These are phyloP conservation scores for Aspergillus diversus DNA, from an alignment of 495 filamentous ascomycete genomes.

Conservation along the genomic window DNA sequence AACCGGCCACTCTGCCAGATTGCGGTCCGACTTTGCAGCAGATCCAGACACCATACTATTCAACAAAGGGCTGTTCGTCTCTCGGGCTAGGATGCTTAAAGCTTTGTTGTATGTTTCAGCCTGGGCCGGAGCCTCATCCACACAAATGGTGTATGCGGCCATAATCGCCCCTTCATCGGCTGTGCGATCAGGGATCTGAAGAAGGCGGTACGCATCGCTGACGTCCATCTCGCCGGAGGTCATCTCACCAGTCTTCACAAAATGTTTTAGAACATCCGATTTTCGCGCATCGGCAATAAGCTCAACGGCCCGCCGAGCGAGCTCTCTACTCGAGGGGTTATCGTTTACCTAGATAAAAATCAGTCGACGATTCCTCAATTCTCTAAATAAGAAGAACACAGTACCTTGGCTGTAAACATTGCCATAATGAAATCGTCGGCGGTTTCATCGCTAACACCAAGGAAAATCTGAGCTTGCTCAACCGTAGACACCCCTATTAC, in stretches of 20 bases:
- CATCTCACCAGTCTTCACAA: conserved; percentile 57
- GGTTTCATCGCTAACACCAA: conserved; percentile 55
- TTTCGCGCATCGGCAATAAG: conserved; percentile 61
- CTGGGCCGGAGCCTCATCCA: conserved; percentile 53
- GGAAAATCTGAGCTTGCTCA: conserved; percentile 62
- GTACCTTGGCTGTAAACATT: conserved; percentile 61
- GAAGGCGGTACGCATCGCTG: conserved; percentile 58
- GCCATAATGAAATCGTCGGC: conserved; percentile 63
- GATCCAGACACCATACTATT: conserved; percentile 40
- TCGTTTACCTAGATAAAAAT: conserved; percentile 42
- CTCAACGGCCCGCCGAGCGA: conserved; percentile 56
- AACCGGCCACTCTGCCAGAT: conserved; percentile 65
- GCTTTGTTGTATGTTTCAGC: conserved; percentile 52
- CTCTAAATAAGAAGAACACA: background rate
- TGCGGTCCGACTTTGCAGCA: conserved; percentile 35
- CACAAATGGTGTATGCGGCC: conserved; percentile 52
- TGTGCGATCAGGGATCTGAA: conserved; percentile 58
- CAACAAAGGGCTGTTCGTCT: conserved; percentile 49
- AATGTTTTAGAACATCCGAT: conserved; percentile 56
- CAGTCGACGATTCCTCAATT: conserved; percentile 12
- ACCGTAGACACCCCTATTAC: conserved; percentile 58
- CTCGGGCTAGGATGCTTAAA: conserved; percentile 53
- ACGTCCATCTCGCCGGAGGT: conserved; percentile 59
- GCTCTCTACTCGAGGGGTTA: conserved; percentile 48
- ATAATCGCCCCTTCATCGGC: conserved; percentile 55